Evolutionary conservation across 129 eudicot species (phyloP).

Genomic region (Tagetes patula): DNA sequence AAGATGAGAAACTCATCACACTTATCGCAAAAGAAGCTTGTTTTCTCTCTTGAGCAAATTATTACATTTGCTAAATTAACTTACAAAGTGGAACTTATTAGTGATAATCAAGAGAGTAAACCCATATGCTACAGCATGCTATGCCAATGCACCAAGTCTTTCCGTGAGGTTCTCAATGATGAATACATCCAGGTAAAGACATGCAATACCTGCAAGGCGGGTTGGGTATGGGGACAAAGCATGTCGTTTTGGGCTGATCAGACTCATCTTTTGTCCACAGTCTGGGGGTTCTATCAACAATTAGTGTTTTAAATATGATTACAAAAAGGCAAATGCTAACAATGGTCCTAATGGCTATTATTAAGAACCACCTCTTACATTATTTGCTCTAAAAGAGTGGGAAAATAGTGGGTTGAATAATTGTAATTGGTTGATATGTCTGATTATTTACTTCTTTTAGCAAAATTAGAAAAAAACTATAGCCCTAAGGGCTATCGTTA

Average conservation of each 20-base stretch:
- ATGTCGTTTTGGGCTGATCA: neutral
- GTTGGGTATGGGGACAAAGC: neutral
- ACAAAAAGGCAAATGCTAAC: neutral
- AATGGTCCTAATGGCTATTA: neutral
- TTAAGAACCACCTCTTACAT: neutral
- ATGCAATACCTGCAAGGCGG: slow-evolving; percentile 10
- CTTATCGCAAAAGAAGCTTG: slow-evolving; percentile 71
- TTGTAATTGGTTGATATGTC: neutral
- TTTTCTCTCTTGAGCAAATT: slow-evolving; percentile 67
- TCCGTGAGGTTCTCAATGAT: slow-evolving; percentile 59
- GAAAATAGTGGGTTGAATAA: neutral
- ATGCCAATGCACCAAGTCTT: slow-evolving; percentile 40
- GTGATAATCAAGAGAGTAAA: slow-evolving; percentile 43
- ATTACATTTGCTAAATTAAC: slow-evolving; percentile 56
- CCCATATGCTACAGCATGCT: slow-evolving; percentile 43
- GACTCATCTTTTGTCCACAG: neutral
- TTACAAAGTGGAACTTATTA: slow-evolving; percentile 45
- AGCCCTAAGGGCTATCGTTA: neutral
- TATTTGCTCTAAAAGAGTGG: neutral
- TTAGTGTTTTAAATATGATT: neutral
- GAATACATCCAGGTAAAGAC: slow-evolving; percentile 54
- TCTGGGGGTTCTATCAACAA: neutral
- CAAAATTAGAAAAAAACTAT: neutral
- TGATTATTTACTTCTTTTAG: neutral
- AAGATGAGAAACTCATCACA: slow-evolving; percentile 54